Percentiles rank a stretch among this genome's conserved stretches.
These are phyloP conservation scores for Argentina anserina DNA, from an alignment of 306 rosid genomes.

Conservation along the genomic window DNA sequence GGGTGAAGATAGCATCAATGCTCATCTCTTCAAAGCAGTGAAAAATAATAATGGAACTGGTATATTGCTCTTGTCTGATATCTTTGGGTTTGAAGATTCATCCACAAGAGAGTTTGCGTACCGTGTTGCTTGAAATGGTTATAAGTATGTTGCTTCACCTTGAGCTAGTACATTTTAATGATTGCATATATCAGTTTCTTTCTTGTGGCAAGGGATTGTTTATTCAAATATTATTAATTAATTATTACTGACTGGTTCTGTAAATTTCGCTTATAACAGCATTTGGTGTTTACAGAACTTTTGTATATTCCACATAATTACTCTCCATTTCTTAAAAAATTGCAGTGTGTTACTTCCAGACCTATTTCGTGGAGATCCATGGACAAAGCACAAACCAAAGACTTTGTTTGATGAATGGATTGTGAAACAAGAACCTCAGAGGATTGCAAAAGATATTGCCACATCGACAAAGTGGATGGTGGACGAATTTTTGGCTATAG, in stretches of 20 bases:
- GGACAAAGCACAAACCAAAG: constrained; percentile 48
- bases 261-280: neutral
- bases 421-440: constrained; percentile 39
- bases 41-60: constrained; percentile 77
- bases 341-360: constrained; percentile 90
- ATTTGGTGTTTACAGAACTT: neutral
- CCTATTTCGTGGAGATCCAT: constrained; percentile 61
- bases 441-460: constrained; percentile 50
- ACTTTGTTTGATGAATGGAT: constrained; percentile 46
- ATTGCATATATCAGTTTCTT: neutral
- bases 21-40: constrained; percentile 70
- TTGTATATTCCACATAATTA: constrained; percentile 2
- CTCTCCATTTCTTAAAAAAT: constrained; percentile 1
- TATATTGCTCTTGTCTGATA: constrained; percentile 67
- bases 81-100: constrained; percentile 68
- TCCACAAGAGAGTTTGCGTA: constrained; percentile 74
- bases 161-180: neutral
- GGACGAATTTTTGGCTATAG: constrained; percentile 64
- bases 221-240: neutral
- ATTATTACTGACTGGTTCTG: neutral
- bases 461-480: constrained; percentile 69
- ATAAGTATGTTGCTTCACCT: constrained; percentile 50
- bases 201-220: neutral
- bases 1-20: constrained; percentile 41
- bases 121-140: constrained; percentile 77